These are phyloP conservation scores for Atkinsonella hypoxylon DNA, from an alignment of 2,329 filamentous ascomycete species.

Conservation along the genomic window DNA sequence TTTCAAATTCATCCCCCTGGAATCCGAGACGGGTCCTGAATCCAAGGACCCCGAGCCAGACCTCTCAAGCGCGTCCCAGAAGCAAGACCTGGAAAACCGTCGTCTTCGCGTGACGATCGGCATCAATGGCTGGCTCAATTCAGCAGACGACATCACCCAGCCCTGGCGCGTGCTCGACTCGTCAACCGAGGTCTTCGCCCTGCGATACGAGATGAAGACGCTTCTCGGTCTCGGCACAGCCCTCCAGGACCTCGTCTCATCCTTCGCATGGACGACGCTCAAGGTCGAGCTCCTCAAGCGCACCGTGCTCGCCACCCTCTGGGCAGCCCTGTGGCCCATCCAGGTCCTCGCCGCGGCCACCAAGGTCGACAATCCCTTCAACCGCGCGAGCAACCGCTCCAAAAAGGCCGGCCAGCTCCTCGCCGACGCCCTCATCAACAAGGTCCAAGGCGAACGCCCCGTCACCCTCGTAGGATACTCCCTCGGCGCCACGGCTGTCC, in stretches of 20 bases:
- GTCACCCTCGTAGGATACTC: slow-evolving; percentile 76
- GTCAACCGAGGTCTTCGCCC: slow-evolving; percentile 63
- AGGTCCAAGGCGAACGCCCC: slow-evolving; percentile 68
- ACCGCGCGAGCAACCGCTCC: slow-evolving; percentile 60
- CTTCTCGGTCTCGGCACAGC: slow-evolving; percentile 65
- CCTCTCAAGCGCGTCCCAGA: not conserved
- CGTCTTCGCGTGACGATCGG: slow-evolving; percentile 72
- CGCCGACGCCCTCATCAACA: slow-evolving; percentile 72
- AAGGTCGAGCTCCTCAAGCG: slow-evolving; percentile 64
- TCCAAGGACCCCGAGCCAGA: not conserved
- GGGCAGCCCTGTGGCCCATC: slow-evolving; percentile 59
- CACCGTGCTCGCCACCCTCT: slow-evolving; percentile 56
- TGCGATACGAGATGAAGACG: slow-evolving; percentile 71
- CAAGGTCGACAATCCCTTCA: slow-evolving; percentile 72
- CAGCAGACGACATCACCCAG: slow-evolving; percentile 60
- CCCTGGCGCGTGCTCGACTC: slow-evolving; percentile 68
- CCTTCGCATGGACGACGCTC: slow-evolving; percentile 62
- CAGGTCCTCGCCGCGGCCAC: slow-evolving; percentile 53
- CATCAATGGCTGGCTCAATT: slow-evolving; percentile 74
- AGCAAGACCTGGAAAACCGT: slow-evolving; percentile 19
- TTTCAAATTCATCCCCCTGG: slow-evolving; percentile 64
- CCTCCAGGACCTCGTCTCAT: slow-evolving; percentile 59
- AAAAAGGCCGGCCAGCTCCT: slow-evolving; percentile 72
- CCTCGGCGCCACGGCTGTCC: slow-evolving; percentile 70
- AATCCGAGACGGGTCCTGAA: slow-evolving; percentile 28